Evolutionary conservation across 2,329 filamentous ascomycete genomes (phyloP), one percentile per base, ranked within the genome.

Genomic region (Fusarium pseudograminearum): DNA sequence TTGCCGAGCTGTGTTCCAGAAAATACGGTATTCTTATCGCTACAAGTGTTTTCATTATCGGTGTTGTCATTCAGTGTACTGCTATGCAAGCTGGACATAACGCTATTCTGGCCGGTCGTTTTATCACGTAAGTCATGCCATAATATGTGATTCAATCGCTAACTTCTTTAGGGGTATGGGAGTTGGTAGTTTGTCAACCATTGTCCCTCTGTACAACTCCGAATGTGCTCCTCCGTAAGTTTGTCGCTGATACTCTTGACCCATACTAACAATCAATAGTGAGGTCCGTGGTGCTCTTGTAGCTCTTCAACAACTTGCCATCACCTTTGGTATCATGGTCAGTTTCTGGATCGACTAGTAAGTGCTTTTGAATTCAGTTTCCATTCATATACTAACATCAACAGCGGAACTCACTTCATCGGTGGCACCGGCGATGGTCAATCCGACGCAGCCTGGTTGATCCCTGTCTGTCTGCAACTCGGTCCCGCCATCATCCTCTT

Each of bases 401-500:
- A 7, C 3, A 81, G 79, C 65, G 88, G 89, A 6, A 90, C 87
- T 46, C 90, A 91, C 74, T 90, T 85, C 75, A 91, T 91, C 47
- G 89, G 90, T 1, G 91, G 76, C 62, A 84, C 81, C 5, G 48
- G 55, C 1, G 82, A 78, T 2, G 71, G 70, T 2, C 90, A 94
- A 78, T 84, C 83, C 15, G 85, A 93, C 69, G 88, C 89, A 0
- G 89, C 92, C 0, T 96, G 92, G 92, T 84, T 93, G 1, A 80
- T 92, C 0, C 92, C 92, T 0, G 87, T 93, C 52, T 90, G 87
- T 69, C 82, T 94, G 1, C 92, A 95, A 73, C 83, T 94, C 5
- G 83, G 84, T 0, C 91, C 91, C 0, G 91, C 90, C 1, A 71
- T 89, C 3, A 71, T 93, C 6, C 85, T 95, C 3, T 87, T 90